phyloP scores from a whole-genome alignment of 768 basidiomycete genomes.

The Cubamyces sp. region DNA sequence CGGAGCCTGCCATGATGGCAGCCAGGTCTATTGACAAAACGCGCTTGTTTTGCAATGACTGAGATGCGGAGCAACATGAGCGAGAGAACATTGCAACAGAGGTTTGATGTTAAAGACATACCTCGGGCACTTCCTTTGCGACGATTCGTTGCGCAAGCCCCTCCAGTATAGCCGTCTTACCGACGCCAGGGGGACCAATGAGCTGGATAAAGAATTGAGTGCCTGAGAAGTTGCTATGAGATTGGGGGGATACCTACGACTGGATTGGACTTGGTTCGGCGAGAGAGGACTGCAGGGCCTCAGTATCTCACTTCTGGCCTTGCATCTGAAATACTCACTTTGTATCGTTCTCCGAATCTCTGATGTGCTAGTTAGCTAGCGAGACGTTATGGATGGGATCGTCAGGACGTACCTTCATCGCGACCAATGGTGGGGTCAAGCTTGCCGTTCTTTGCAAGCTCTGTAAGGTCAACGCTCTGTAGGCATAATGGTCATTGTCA shows the following conservation, averaged over 20 bases:
- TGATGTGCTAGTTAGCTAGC: conserved; percentile 21
- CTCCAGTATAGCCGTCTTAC: conserved; percentile 92
- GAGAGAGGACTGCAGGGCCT: conserved; percentile 64
- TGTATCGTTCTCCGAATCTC: conserved; percentile 92
- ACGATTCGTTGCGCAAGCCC: conserved; percentile 88
- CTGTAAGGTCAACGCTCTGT: conserved; percentile 83
- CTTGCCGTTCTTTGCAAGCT: conserved; percentile 82
- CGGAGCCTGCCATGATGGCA: conserved; percentile 85
- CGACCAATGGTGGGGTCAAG: conserved; percentile 90
- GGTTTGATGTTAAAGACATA: conserved; percentile 35
- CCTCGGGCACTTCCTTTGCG: conserved; percentile 90
- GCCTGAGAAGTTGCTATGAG: no score
- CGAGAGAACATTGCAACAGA: background rate
- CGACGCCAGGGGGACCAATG: conserved; percentile 87
- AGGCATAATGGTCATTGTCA: background rate
- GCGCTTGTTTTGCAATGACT: conserved; percentile 88
- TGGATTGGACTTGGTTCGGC: conserved; percentile 91
- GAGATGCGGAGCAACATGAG: background rate
- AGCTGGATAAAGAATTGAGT: conserved; percentile 45
- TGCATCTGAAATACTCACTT: conserved; percentile 51
- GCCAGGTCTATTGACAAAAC: conserved; percentile 86
- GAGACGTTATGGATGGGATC: background rate
- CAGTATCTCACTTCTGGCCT: background rate
- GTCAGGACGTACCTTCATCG: conserved; percentile 64
- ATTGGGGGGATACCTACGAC: conserved; percentile 55